Evolutionary conservation across 2,329 filamentous ascomycete species (phyloP).

Genomic region (Chaetomiaceae sp.): DNA sequence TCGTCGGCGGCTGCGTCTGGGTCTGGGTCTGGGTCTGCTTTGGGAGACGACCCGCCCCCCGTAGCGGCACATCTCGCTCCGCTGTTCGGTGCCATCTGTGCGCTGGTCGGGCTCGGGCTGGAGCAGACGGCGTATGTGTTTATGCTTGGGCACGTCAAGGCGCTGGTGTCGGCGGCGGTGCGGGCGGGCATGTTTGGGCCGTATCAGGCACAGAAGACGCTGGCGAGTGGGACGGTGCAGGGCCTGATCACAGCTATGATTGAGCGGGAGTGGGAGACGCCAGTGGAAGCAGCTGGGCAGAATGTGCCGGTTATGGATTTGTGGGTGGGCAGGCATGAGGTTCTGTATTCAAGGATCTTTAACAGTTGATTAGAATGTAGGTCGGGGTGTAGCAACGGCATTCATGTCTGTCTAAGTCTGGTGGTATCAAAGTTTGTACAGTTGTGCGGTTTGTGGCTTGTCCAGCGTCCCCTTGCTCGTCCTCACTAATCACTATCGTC

Average conservation of each 20-base stretch:
- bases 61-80: slow-evolving; percentile 65
- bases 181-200: slow-evolving; percentile 74
- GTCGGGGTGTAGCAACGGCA: background rate
- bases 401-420: background rate
- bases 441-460: too few species aligned
- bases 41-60: slow-evolving; percentile 35
- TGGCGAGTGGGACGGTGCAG: slow-evolving; percentile 59
- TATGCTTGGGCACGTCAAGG: slow-evolving; percentile 71
- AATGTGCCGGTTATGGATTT: slow-evolving; percentile 73
- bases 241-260: slow-evolving; percentile 55
- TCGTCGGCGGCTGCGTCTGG: too few species aligned
- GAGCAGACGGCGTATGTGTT: slow-evolving; percentile 70
- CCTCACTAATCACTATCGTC: slow-evolving; percentile 40
- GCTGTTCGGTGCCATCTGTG: slow-evolving; percentile 63
- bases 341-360: slow-evolving; percentile 80
- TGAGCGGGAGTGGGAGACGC: slow-evolving; percentile 54
- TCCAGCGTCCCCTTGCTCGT: too few species aligned
- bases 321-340: slow-evolving; percentile 78
- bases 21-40: too few species aligned
- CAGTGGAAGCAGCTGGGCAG: slow-evolving; percentile 66
- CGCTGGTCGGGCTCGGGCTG: slow-evolving; percentile 55
- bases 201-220: slow-evolving; percentile 70
- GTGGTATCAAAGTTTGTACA: too few species aligned
- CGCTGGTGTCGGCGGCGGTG: slow-evolving; percentile 71
- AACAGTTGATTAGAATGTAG: slow-evolving; percentile 56